Evolutionary conservation across 2,329 filamentous ascomycete genomes (phyloP), one percentile per base, ranked within the genome.

Genomic region (Dothiorella sarmentorum): DNA sequence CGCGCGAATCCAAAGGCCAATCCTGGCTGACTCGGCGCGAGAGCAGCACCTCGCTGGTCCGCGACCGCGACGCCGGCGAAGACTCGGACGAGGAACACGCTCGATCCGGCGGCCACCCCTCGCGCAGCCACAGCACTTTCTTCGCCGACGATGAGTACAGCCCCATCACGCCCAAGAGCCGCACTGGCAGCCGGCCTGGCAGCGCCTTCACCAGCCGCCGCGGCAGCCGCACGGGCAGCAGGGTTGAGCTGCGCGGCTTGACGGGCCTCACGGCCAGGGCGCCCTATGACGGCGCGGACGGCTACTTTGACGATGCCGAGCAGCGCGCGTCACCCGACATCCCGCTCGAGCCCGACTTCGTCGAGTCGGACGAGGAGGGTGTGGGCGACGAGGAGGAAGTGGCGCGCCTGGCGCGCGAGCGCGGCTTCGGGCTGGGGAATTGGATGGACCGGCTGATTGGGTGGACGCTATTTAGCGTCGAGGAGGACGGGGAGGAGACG

Each of bases 1-100:
- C 82, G 4, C 75, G 82, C 35, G 83, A 86, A 63, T 78, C 79
- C 59, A 85, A 86, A 63, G 84, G 84, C n/a, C 83, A 85, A 65
- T 80, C 79, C 58, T 86, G 83, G 83, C 74, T 85, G 3, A 74
- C 76, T 2, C 79, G 83, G 53, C 75, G 82, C 24, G 79, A 82
- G 61, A 83, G 78, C 61, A 80, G 78, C 1, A 85, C 83, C 0
- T 80, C 77, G 44, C 72, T 85, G 2, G 76, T 78, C 9, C 68
- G 71, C 2, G 71, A 78, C 15, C 62, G 61, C 27, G 67, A 75
- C 15, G 65, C 71, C 33, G 68, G 71, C 45, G 71, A 74, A 7
- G 63, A 63, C 18, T 64, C 67, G 58, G 24, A 47, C 26, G 26
- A 42, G 13, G 20, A 33, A 17, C 20, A 17, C 33, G 33, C 11